Base-by-base conservation (phyloP, 139 green algal genomes). In the Ettlia oleoabundans region DNA sequence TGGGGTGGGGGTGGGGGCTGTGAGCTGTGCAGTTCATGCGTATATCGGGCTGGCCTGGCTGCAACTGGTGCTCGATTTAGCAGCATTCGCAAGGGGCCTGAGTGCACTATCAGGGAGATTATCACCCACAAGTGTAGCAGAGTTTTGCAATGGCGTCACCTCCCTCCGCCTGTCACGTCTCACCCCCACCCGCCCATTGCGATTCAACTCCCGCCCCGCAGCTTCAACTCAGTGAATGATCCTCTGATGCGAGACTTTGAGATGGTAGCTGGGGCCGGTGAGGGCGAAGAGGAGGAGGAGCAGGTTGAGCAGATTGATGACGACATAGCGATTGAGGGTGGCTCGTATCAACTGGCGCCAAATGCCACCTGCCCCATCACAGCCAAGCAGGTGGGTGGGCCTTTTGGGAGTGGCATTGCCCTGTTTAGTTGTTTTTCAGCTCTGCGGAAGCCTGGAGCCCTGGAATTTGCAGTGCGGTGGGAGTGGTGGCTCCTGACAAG, bases 321-420 rank as follows among this genome's bases (percentile, higher is more conserved):
- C 28, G 83, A 83, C 52, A 81, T 87, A 22, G 83, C 19, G 15
- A 84, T 87, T 9, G 83, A 78, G 65, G 68, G 55, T 3, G 80
- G 76, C 1, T 21, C 73, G 4, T 19, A 32, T 21, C n/a, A 35
- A 28, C 51, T 84, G 53, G 75, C 65, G 10, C 75, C 52, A 35
- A 87, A 87, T 73, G 38, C 62, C 47, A 41, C 22, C n/a, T 87
- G 83, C 67, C 83, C 83, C 58, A 42, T 87, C 47, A 67, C 74
- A 21, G 37, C 24, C 47, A 72, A 69, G 52, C 58, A 26, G 58
- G 78, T 83, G 65, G 1, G 42, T 26, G 43, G 13, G 10, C 10
- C 6, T 8, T 4, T 33, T 32, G 37, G 4, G 13, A 40, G n/a
- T 42, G 63, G 28, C n/a, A n/a, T n/a, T n/a, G n/a, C n/a, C n/a